Base-by-base conservation (phyloP, 192 early-diverging fungal species). In the Piromyces sp. region DNA sequence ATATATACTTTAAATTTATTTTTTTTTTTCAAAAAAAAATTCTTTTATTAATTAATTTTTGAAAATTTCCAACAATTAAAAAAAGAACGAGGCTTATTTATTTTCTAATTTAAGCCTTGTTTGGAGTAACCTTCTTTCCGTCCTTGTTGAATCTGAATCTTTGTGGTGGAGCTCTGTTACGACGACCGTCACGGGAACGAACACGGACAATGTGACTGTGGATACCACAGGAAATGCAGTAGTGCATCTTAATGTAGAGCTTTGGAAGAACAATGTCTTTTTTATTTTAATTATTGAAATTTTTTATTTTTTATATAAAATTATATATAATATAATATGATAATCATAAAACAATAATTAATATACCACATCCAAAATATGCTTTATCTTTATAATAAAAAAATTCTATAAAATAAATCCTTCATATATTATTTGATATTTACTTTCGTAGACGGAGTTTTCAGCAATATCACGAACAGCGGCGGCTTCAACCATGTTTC, bases 401-500 rank as follows among this genome's bases (percentile, higher is more conserved):
- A n/a, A n/a, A n/a, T n/a, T n/a, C n/a, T n/a, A n/a, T n/a, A n/a
- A n/a, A n/a, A n/a, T n/a, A n/a, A n/a, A n/a, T n/a, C n/a, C n/a
- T n/a, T n/a, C n/a, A n/a, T n/a, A n/a, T n/a, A n/a, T n/a, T n/a
- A n/a, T 30, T 37, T 17, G n/a, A 31, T 30, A 81, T 30, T 58
- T 88, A 94, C 94, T 92, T 80, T 93, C 92, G 89, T 94, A 99
- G 88, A 98, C 95, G 81, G 96, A 97, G 78, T 96, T 97, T 87
- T 96, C 98, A 83, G 90, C 87, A 84, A 99, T 93, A 89, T 99
- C 98, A 89, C 97, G 93, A 87, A 95, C 89, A 82, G 96, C 98
- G 82, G 98, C 98, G 84, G 91, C 89, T 91, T 99, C 98, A 81
- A 99, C 93, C 97, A 99, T 99, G 91, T 95, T 96, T 87, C 97